Evolutionary conservation across 1,139 yeast genomes (phyloP).

Genomic region (Meyerozyma carpophila): DNA sequence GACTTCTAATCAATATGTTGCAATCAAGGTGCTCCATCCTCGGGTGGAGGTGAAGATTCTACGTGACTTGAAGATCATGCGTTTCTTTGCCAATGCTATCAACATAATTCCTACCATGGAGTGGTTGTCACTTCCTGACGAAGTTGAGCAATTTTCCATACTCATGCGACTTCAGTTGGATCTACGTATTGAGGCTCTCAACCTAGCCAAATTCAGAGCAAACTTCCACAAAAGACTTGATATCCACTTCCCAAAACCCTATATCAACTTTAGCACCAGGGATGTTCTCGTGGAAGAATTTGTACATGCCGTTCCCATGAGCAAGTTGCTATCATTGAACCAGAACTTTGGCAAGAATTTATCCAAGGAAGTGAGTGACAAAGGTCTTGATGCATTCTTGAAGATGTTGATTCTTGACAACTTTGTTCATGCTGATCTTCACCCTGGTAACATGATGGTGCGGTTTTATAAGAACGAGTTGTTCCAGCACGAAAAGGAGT

Average conservation of each 20-base stretch:
- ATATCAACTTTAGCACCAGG: constrained; percentile 58
- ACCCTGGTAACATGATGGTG: constrained; percentile 92
- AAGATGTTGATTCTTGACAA: constrained; percentile 90
- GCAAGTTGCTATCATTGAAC: constrained; percentile 45
- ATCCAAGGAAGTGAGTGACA: constrained; percentile 76
- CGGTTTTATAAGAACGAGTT: constrained; percentile 57
- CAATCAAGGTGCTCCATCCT: constrained; percentile 91
- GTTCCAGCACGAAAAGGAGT: constrained; percentile 41
- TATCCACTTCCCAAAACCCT: constrained; percentile 80
- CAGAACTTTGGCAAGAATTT: constrained; percentile 47
- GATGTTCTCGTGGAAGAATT: constrained; percentile 82
- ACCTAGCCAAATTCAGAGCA: constrained; percentile 61
- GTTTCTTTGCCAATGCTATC: constrained; percentile 64
- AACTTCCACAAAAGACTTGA: constrained; percentile 58
- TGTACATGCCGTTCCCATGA: constrained; percentile 79
- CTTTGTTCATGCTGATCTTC: constrained; percentile 92
- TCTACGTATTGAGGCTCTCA: constrained; percentile 81
- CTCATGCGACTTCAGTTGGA: constrained; percentile 90
- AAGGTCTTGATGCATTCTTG: constrained; percentile 83
- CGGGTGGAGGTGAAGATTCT: constrained; percentile 64
- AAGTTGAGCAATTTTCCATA: constrained; percentile 79
- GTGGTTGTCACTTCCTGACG: constrained; percentile 93
- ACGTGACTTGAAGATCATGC: constrained; percentile 82
- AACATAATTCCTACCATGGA: constrained; percentile 88
- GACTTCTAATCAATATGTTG: constrained; percentile 58